A percentile compares a stretch with the other conserved stretches of the same genome.
Conservation (phyloP, 2,329 filamentous ascomycete genomes). For the Colletotrichum cereale region DNA sequence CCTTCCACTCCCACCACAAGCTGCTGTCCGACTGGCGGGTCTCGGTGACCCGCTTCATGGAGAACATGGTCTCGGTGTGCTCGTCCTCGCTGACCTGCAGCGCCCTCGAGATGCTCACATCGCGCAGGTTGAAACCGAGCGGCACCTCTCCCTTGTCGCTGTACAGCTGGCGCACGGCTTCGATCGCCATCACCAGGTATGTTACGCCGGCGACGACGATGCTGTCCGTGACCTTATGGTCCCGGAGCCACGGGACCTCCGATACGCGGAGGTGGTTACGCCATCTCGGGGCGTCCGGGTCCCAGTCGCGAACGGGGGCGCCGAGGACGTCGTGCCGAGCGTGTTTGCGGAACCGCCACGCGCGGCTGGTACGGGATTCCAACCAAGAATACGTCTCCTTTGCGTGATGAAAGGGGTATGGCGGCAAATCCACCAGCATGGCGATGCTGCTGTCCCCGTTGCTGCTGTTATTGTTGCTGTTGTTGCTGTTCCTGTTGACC, state of each 20-base stretch:
- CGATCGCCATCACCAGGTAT: slow-evolving; percentile 47
- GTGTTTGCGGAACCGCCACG: slow-evolving; percentile 30
- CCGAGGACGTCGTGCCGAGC: slow-evolving; percentile 40
- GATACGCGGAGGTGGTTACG: slow-evolving; percentile 43
- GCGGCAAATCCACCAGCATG: slow-evolving; percentile 37
- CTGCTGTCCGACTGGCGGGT: slow-evolving; percentile 46
- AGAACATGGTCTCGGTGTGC: slow-evolving; percentile 40
- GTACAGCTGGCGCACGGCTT: slow-evolving; percentile 40
- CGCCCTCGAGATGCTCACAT: slow-evolving; percentile 39
- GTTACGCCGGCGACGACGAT: slow-evolving; percentile 55
- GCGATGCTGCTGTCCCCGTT: background rate
- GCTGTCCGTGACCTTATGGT: slow-evolving; percentile 59
- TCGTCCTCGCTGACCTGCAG: slow-evolving; percentile 34
- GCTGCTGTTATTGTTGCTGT: background rate
- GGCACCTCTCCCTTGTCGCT: slow-evolving; percentile 20
- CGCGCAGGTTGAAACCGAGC: slow-evolving; percentile 41
- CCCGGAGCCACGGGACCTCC: slow-evolving; percentile 58
- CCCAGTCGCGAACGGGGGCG: slow-evolving; percentile 11
- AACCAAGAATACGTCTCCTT: slow-evolving; percentile 34
- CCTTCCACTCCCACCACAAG: slow-evolving; percentile 28
- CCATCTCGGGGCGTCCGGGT: slow-evolving; percentile 25
- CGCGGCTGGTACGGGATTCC: slow-evolving; percentile 30
- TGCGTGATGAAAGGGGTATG: slow-evolving; percentile 39
- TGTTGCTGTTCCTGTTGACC: slow-evolving; percentile 51
- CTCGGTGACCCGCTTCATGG: slow-evolving; percentile 28